Evolutionary conservation across 2,329 filamentous ascomycete species (phyloP), one percentile per base, ranked within the genome.

Genomic region (Emmonsiellopsis sp.): DNA sequence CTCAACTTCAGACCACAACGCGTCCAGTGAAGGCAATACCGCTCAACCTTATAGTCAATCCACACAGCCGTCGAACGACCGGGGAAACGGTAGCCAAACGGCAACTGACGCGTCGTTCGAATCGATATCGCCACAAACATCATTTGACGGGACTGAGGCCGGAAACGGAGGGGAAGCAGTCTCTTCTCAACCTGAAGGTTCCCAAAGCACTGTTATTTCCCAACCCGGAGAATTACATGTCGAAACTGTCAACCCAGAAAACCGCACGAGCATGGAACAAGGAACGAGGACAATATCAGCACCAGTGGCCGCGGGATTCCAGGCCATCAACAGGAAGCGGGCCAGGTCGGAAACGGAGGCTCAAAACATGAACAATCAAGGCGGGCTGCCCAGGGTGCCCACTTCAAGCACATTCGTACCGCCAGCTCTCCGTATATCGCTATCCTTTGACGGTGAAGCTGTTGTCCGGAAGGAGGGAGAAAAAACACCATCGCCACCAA

Each of bases 391-490:
- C 10, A 52, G 49, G 5, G 50, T 49, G 9, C 50, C 48, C 15
- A 44, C 53, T 35, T 48, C 55, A 16, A 51, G 38, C 15, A 47
- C 54, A 31, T 38, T 50, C 7, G 49, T 51, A 38, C 55, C 70
- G 4, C 70, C 70, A 9, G 69, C 70, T 1, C 57, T 73, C 50
- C 67, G 70, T 31, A 59, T 73, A 55, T 73, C 70, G 2, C 54
- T 73, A 45, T 73, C 70, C 1, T 70, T 70, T 47, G 70, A 73
- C 54, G 70, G 70, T 13, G 65, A 71, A 47, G 67, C 67, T 9
- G 65, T 69, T 59, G 65, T 71, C 10, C 61, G 66, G 16, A 68
- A 67, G 51, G 64, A 70, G 54, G 67, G 63, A 35, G 69, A 73
- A 57, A 59, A 66, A 50, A 72, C 70, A 1, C 69, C 71, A 11